Percentiles rank a stretch among this genome's conserved stretches.
phyloP scores from a whole-genome alignment of 768 basidiomycete species.

The Auricularia heimuer region DNA sequence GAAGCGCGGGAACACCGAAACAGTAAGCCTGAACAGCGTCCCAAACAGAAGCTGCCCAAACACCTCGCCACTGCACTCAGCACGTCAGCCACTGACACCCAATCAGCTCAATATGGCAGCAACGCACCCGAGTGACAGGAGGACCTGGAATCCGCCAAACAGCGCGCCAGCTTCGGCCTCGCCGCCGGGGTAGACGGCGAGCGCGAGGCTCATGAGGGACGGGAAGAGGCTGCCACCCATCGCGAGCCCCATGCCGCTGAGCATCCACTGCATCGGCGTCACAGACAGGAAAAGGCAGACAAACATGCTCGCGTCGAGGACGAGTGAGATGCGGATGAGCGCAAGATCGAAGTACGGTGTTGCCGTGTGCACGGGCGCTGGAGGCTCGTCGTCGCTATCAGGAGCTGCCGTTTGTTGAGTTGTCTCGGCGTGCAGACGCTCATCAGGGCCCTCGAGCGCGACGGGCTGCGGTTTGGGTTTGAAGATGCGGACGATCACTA shows the following conservation, averaged over 20 bases:
- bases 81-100: too few species aligned
- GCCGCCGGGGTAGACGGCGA: not conserved
- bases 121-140: not conserved
- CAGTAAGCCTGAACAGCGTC: not conserved
- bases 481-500: not conserved
- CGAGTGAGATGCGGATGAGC: not conserved
- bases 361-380: not conserved
- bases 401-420: not conserved
- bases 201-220: not conserved
- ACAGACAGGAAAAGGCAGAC: not conserved
- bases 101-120: too few species aligned
- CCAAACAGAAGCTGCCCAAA: not conserved
- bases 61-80: not conserved
- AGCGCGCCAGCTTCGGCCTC: not conserved
- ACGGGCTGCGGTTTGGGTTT: not conserved
- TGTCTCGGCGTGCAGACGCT: not conserved
- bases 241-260: not conserved
- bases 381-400: not conserved
- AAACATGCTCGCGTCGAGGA: not conserved
- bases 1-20: not conserved
- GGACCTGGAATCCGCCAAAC: not conserved
- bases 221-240: not conserved
- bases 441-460: not conserved
- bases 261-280: not conserved
- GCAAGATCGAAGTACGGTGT: not conserved